phyloP scores from a whole-genome alignment of 148 eudicot species.

The Amaranthus palmeri region DNA sequence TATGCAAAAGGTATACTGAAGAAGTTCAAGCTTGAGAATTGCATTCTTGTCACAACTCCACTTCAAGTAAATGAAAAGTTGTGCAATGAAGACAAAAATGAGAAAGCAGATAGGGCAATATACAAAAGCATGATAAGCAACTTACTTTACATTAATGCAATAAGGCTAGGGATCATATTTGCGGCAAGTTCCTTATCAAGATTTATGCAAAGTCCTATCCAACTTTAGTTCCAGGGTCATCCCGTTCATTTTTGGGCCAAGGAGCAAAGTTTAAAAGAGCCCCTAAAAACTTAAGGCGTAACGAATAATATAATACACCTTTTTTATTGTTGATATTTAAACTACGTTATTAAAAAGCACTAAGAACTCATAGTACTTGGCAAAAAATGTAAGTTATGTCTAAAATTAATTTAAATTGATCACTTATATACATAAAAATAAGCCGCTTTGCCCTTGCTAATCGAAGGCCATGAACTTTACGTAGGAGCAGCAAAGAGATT shows the following conservation, averaged over 20 bases:
- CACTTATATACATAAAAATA: too few species aligned
- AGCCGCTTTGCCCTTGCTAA: too few species aligned
- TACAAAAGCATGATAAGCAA: constrained; percentile 22
- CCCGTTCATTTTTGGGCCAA: neutral
- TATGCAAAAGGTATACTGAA: constrained; percentile 9
- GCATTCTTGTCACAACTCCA: constrained; percentile 20
- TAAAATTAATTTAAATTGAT: too few species aligned
- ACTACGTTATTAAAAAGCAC: too few species aligned
- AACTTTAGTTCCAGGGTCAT: too few species aligned
- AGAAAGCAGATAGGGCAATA: constrained; percentile 10
- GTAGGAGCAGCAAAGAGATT: too few species aligned
- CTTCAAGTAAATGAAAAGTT: constrained; percentile 11
- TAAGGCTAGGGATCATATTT: constrained; percentile 4
- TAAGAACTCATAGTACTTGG: too few species aligned
- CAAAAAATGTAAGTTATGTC: too few species aligned
- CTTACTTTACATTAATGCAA: constrained; percentile 17
- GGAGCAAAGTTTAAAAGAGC: neutral
- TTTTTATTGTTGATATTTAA: too few species aligned
- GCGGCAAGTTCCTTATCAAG: neutral
- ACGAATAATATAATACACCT: too few species aligned
- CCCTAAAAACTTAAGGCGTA: neutral
- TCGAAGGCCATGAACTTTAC: too few species aligned
- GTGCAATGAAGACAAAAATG: neutral
- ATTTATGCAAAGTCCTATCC: constrained; percentile 5
- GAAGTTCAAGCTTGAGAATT: constrained; percentile 6